Evolutionary conservation across 192 early-diverging fungal genomes (phyloP).

Genomic region (Coemansia pectinata): DNA sequence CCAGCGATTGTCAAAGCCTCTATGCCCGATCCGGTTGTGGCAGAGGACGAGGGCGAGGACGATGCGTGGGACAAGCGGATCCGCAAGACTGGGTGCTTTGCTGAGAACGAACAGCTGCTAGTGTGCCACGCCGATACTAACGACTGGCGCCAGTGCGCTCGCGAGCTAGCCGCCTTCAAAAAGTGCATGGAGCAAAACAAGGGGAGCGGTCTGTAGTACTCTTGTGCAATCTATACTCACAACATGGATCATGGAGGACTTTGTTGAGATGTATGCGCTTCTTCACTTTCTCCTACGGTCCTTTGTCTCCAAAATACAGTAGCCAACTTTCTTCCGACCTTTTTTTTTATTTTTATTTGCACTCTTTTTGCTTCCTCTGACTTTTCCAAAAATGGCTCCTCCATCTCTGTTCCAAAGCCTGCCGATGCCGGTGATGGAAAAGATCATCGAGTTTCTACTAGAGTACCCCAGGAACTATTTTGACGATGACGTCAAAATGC

Average conservation of each 20-base stretch:
- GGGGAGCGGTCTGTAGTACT: neutral
- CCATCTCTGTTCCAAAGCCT: neutral
- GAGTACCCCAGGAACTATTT: neutral
- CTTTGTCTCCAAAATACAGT: too few species aligned
- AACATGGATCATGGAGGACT: too few species aligned
- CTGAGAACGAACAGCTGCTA: conserved; percentile 79
- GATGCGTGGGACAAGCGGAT: conserved; percentile 83
- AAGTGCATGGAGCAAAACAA: conserved; percentile 63
- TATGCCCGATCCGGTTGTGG: neutral
- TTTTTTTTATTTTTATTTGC: too few species aligned
- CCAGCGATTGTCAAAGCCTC: neutral
- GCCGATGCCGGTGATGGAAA: neutral
- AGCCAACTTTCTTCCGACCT: too few species aligned
- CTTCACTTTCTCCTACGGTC: too few species aligned
- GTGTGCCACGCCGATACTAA: conserved; percentile 81
- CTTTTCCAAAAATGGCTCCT: too few species aligned
- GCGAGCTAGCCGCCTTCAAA: conserved; percentile 76
- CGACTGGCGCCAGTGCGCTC: conserved; percentile 84
- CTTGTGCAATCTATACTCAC: neutral
- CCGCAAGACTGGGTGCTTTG: conserved; percentile 72
- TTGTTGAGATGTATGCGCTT: too few species aligned
- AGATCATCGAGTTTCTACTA: neutral
- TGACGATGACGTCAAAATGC: neutral
- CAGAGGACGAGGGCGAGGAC: conserved; percentile 69
- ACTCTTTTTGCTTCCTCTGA: too few species aligned